Base-by-base conservation (phyloP, 2,329 filamentous ascomycete species). In the Colletotrichum camelliae region DNA sequence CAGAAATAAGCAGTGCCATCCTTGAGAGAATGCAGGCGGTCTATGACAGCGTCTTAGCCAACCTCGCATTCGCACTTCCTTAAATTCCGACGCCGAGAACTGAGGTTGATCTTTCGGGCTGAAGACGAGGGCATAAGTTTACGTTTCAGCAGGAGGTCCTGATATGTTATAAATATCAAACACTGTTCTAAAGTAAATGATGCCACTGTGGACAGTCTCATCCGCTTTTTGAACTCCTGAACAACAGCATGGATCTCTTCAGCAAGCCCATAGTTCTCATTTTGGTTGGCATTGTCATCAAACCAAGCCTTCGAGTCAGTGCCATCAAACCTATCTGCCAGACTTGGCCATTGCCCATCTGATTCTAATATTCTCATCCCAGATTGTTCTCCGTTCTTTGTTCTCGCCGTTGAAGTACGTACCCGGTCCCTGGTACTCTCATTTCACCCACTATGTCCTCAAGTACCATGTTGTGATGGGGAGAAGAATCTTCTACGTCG, bases 401-500 rank as follows among this genome's bases (percentile, higher is more conserved):
- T n/a, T 48, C n/a, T 58, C 55, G 4, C 60, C 60, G 18, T 21
- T 62, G 33, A 62, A 35, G n/a, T 64, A 72, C 31, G 1, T 72
- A 3, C 70, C 70, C 21, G 70, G 64, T 1, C 70, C 70, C 2
- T 61, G 70, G 70, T 61, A 72, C 27, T 52, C 64, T 10, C 48
- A 48, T 7, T 72, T 67, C 52, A 68, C 70, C 8, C 48, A 68
- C 37, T 39, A 61, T 21, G 62, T 48, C 15, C 52, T 67, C 18
- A 72, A 67, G 52, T 90, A 86, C 83, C 15, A 61, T 15, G 37
- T 33, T 4, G 21, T 72, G 1, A 48, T 33, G 8, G 70, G 70
- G 5, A 43, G 65, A 15, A 52, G 65, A 5, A 68, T 90, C 2
- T 80, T 82, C 60, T 92, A 92, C 76, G 86, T 93, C 37, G 90